A percentile compares a stretch with the other conserved stretches of the same genome.
phyloP scores from a whole-genome alignment of 129 eudicot species.

The Centrapalus pauciflorus region DNA sequence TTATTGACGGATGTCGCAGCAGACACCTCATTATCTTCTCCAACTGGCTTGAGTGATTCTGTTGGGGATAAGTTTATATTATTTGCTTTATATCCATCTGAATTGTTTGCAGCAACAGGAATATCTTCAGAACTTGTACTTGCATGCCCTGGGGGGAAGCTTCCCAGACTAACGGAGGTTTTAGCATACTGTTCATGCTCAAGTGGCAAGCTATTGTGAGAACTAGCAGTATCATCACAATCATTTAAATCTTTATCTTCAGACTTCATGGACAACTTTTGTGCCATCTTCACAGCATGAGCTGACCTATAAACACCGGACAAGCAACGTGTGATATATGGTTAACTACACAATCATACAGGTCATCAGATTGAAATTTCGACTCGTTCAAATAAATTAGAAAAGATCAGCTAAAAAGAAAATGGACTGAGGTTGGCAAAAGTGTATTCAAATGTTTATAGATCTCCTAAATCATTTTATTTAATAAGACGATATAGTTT shows the following conservation, averaged over 20 bases:
- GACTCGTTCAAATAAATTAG: too few species aligned
- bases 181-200: slow-evolving; percentile 75
- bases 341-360: not conserved
- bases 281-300: slow-evolving; percentile 76
- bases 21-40: slow-evolving; percentile 31
- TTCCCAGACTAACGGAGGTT: slow-evolving; percentile 70
- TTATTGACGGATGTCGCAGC: slow-evolving; percentile 31
- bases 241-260: slow-evolving; percentile 73
- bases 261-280: slow-evolving; percentile 53
- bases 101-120: slow-evolving; percentile 25
- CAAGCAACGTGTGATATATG: not conserved
- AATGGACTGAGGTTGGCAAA: too few species aligned
- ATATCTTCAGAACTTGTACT: slow-evolving; percentile 84
- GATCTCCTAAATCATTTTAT: too few species aligned
- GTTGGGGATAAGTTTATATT: slow-evolving; percentile 18
- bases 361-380: too few species aligned
- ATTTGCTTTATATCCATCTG: slow-evolving; percentile 30
- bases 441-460: too few species aligned
- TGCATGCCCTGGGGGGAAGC: slow-evolving; percentile 59
- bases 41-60: slow-evolving; percentile 23
- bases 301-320: slow-evolving; percentile 63
- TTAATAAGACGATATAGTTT: too few species aligned
- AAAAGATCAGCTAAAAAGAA: too few species aligned
- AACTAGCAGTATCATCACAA: slow-evolving; percentile 62
- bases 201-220: slow-evolving; percentile 84